Percentiles rank a stretch among this genome's conserved stretches.
Evolutionary conservation across 495 filamentous ascomycete genomes (phyloP).

Genomic region (Saxophila tyrrhenica): DNA sequence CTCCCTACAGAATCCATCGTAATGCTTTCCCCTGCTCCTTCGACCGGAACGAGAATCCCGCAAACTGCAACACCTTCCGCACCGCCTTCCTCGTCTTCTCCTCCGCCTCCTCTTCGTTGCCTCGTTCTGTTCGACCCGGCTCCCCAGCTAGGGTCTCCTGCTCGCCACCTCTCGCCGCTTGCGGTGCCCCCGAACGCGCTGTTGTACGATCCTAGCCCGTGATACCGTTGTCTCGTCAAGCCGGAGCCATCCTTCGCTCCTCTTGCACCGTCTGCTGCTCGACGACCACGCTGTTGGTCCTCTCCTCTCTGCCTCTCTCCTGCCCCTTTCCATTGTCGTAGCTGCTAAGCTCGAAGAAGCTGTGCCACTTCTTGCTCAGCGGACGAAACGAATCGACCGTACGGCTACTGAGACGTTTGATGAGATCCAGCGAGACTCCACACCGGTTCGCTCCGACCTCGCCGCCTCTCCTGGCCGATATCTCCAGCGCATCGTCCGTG

Average conservation of each 20-base stretch:
- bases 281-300: background rate
- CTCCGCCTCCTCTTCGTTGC: background rate
- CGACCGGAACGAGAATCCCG: background rate
- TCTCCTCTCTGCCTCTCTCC: background rate
- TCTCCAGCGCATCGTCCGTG: conserved; percentile 2
- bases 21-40: background rate
- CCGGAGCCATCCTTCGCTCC: background rate
- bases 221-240: background rate
- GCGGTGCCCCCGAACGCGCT: background rate
- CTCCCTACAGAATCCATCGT: background rate
- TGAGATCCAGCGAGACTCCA: conserved; percentile 2
- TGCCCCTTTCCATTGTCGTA: background rate
- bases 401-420: conserved; percentile 5
- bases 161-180: background rate
- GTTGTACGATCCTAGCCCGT: background rate
- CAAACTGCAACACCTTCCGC: background rate
- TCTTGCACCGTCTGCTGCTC: background rate
- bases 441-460: conserved; percentile 7
- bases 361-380: conserved; percentile 2
- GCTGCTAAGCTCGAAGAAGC: background rate
- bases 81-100: background rate
- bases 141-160: background rate
- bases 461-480: conserved; percentile 2
- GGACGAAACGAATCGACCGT: conserved; percentile 3
- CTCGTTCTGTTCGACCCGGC: too few relatives aligned